Percentiles rank a stretch among this genome's conserved stretches.
phyloP scores from a whole-genome alignment of 108 stramenopile genomes.

The Skeletonema menzelii region DNA sequence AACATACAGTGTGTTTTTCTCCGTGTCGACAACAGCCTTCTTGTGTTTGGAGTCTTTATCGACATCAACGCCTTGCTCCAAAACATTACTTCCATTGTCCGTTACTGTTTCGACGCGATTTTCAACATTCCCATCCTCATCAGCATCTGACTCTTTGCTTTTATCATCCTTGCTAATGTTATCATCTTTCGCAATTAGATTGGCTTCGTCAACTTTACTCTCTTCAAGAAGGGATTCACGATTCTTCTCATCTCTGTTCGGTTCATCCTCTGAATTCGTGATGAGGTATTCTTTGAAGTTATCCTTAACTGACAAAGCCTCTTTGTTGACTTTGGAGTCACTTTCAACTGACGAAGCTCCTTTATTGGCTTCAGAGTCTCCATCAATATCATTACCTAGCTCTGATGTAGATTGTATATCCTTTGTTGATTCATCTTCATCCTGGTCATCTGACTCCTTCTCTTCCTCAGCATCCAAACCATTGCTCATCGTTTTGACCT shows the following conservation, averaged over 20 bases:
- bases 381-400: background rate
- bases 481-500: background rate
- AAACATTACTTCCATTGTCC: background rate
- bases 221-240: background rate
- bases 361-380: background rate
- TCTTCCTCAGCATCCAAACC: background rate
- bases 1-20: too few relatives aligned
- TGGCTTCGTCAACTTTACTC: background rate
- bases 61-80: background rate
- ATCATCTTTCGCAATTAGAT: background rate
- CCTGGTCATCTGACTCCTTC: background rate
- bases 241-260: conserved; percentile 10
- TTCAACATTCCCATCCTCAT: background rate
- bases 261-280: conserved; percentile 4
- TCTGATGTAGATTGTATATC: background rate
- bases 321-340: background rate
- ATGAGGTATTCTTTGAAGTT: conserved; percentile 1
- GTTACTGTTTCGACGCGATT: background rate
- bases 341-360: background rate
- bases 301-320: background rate
- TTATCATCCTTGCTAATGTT: background rate
- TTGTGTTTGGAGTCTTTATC: background rate
- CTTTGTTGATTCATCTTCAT: background rate
- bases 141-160: background rate
- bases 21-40: background rate